A percentile compares a stretch with the other conserved stretches of the same genome.
Conservation (phyloP, 1,284 basidiomycete genomes). For the Neotropicomus parvogracilis region DNA sequence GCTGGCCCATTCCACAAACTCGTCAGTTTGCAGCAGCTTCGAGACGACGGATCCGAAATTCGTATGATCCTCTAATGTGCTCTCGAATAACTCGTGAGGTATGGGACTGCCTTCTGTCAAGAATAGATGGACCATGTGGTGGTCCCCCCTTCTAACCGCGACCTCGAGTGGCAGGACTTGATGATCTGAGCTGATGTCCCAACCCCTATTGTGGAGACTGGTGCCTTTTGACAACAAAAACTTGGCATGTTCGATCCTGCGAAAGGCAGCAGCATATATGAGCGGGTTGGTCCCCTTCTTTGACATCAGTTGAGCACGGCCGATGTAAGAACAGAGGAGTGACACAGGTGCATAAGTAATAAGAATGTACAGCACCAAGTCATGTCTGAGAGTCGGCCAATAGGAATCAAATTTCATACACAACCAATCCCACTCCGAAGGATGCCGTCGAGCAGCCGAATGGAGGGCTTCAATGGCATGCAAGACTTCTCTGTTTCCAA, state of each 20-base stretch:
- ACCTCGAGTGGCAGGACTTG: slow-evolving; percentile 9
- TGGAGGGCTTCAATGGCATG: background rate
- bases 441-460: background rate
- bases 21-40: background rate
- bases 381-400: slow-evolving; percentile 2
- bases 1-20: background rate
- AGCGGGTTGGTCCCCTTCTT: slow-evolving; percentile 16
- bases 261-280: background rate
- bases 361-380: slow-evolving; percentile 12
- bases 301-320: background rate
- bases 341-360: slow-evolving; percentile 1
- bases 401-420: rapidly evolving
- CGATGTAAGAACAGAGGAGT: slow-evolving; percentile 1
- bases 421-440: background rate
- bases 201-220: background rate
- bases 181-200: background rate
- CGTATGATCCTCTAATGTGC: background rate
- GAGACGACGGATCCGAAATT: background rate
- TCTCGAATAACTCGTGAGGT: slow-evolving; percentile 1
- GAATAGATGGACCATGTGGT: slow-evolving; percentile 1
- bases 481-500: background rate
- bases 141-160: background rate
- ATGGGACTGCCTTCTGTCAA: slow-evolving; percentile 11
- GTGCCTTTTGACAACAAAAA: slow-evolving; percentile 5
- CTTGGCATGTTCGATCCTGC: slow-evolving; percentile 1